Conservation (phyloP, 1,284 basidiomycete genomes). For the Heimioporus punctisporus region DNA sequence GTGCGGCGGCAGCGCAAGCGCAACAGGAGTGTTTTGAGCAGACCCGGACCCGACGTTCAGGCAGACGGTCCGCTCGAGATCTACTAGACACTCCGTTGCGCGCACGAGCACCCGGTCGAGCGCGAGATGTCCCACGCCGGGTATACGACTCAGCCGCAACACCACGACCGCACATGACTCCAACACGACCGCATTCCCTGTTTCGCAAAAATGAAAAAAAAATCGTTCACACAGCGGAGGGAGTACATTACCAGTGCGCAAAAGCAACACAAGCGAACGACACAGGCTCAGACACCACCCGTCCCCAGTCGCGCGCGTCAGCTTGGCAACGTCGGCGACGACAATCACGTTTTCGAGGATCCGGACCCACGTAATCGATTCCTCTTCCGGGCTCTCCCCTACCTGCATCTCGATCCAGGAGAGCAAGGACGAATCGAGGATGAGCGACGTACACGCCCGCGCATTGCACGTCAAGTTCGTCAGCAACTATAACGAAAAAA, state of each 20-base stretch:
- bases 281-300: conserved; percentile 58
- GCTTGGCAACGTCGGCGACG: conserved; percentile 33
- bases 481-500: conserved; percentile 51
- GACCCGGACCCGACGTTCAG: no score
- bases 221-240: not conserved
- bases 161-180: conserved; percentile 13
- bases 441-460: conserved; percentile 66
- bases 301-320: conserved; percentile 51
- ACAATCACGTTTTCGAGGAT: conserved; percentile 72
- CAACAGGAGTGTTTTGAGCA: not conserved
- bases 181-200: conserved; percentile 26
- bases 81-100: conserved; percentile 38
- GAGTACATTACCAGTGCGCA: conserved; percentile 32
- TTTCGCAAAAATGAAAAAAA: no score
- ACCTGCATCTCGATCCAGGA: conserved; percentile 84
- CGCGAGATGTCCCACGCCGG: not conserved
- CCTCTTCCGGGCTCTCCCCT: conserved; percentile 27
- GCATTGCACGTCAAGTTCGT: conserved; percentile 69
- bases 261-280: conserved; percentile 51
- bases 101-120: conserved; percentile 34
- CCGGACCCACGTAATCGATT: conserved; percentile 63
- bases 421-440: conserved; percentile 70
- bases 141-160: conserved; percentile 21
- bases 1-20: conserved; percentile 33
- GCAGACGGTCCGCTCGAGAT: no score